A percentile compares a stretch with the other conserved stretches of the same genome.
Evolutionary conservation across 2,329 filamentous ascomycete genomes (phyloP).

Genomic region (Colletotrichum navitas): DNA sequence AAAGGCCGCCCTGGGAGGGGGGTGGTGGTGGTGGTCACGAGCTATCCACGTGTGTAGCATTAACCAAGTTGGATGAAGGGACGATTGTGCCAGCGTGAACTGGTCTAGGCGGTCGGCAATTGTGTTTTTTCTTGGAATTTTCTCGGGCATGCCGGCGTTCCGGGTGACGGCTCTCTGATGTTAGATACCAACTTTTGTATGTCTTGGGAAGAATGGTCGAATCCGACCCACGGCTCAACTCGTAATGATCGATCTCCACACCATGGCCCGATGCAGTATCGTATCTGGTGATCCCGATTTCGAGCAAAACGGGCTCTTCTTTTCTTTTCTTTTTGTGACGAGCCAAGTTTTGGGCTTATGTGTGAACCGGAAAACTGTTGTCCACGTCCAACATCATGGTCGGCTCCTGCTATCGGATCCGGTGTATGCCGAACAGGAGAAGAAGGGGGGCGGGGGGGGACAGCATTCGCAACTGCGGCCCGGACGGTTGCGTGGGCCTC

Average conservation of each 20-base stretch:
- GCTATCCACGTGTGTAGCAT: not conserved
- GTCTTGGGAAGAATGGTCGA: slow-evolving; percentile 21
- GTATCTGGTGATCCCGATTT: not conserved
- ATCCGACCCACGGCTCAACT: slow-evolving; percentile 4
- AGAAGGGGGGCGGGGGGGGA: too few relatives aligned
- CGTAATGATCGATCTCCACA: slow-evolving; percentile 19
- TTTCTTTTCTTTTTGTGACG: not conserved
- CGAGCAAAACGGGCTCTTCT: too few relatives aligned
- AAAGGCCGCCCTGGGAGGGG: not conserved
- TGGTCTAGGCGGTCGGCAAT: slow-evolving; percentile 36
- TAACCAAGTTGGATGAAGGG: slow-evolving; percentile 34
- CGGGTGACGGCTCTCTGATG: slow-evolving; percentile 35
- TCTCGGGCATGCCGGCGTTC: slow-evolving; percentile 33
- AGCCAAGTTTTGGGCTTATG: not conserved
- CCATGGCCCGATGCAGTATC: not conserved
- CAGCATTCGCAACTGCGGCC: not conserved
- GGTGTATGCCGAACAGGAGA: not conserved
- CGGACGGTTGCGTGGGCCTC: not conserved
- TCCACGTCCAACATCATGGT: not conserved
- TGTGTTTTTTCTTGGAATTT: slow-evolving; percentile 15
- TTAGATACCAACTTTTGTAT: slow-evolving; percentile 42
- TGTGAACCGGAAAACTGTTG: not conserved
- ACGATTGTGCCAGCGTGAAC: slow-evolving; percentile 36
- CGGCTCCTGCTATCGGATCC: not conserved
- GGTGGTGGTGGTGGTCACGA: not conserved